These are phyloP conservation scores for Epichloe bromicola DNA, from an alignment of 2,329 filamentous ascomycete genomes.

Conservation along the genomic window DNA sequence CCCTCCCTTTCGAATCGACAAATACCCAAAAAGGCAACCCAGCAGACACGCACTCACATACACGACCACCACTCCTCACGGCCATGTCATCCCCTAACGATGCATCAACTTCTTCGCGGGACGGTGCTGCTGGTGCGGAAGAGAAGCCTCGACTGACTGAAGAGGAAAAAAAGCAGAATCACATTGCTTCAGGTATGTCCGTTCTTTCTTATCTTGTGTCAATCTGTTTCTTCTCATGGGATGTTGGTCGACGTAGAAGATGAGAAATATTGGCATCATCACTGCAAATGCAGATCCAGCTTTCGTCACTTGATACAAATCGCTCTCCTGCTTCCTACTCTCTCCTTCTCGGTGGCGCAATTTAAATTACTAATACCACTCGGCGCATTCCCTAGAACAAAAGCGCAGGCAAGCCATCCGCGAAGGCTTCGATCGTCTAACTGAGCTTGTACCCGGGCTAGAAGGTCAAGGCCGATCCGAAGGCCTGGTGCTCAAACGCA, in stretches of 20 bases:
- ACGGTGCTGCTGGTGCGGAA: constrained; percentile 17
- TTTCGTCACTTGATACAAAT: background rate
- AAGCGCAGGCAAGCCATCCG: constrained; percentile 52
- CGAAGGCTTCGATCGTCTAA: constrained; percentile 70
- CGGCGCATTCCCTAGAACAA: constrained; percentile 20
- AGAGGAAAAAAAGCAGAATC: constrained; percentile 42
- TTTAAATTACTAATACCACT: background rate
- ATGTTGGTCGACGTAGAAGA: background rate
- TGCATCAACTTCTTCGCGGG: constrained; percentile 7
- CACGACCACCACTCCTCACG: background rate
- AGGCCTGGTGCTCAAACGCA: constrained; percentile 64
- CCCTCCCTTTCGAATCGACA: background rate
- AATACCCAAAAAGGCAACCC: background rate
- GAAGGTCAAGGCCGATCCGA: constrained; percentile 77
- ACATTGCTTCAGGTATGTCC: constrained; percentile 37
- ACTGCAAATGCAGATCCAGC: background rate
- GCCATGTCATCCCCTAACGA: constrained; percentile 11
- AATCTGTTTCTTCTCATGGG: background rate
- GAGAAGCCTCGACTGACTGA: constrained; percentile 40
- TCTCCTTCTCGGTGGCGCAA: background rate
- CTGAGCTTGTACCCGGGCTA: constrained; percentile 67
- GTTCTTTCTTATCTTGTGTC: background rate
- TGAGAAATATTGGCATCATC: background rate
- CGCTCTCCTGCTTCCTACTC: background rate
- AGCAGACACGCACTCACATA: too few species aligned